Percentiles rank a stretch among this genome's conserved stretches.
These are phyloP conservation scores for Saussurea involucrata DNA, from an alignment of 129 eudicot genomes.

Conservation along the genomic window DNA sequence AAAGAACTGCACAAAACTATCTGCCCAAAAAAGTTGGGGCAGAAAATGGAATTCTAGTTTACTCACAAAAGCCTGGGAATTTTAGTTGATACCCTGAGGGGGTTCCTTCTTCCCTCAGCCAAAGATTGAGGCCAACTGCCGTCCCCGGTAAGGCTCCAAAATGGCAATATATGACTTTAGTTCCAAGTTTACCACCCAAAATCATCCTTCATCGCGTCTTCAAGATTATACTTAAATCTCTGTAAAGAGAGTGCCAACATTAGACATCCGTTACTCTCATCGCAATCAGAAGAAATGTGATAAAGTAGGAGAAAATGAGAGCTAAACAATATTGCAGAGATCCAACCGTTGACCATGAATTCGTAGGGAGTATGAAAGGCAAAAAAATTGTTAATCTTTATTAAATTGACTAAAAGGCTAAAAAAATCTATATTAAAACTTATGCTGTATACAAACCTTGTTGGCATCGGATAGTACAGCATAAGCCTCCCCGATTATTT, in stretches of 20 bases:
- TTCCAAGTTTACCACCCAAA: conserved; percentile 21
- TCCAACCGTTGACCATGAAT: neutral
- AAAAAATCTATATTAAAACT: neutral
- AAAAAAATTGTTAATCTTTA: neutral
- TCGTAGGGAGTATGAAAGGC: neutral
- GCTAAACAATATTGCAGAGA: neutral
- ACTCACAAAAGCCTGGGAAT: neutral
- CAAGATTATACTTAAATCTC: conserved; percentile 28
- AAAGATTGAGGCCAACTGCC: neutral
- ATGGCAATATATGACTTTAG: neutral
- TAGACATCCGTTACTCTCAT: neutral
- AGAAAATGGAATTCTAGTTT: neutral
- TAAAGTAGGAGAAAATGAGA: neutral
- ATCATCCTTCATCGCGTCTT: conserved; percentile 28
- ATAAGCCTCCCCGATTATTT: conserved; percentile 90
- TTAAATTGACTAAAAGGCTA: neutral
- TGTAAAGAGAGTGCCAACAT: neutral
- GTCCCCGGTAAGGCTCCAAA: neutral
- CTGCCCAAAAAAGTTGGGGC: neutral
- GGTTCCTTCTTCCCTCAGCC: neutral
- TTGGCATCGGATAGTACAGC: conserved; percentile 74
- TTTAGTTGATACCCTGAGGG: neutral
- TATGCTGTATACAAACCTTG: conserved; percentile 46
- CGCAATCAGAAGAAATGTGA: neutral
- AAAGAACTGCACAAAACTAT: neutral